Percentiles rank a stretch among this genome's conserved stretches.
Conservation (phyloP, 2,329 filamentous ascomycete species). For the Amesomyces nigricolor region DNA sequence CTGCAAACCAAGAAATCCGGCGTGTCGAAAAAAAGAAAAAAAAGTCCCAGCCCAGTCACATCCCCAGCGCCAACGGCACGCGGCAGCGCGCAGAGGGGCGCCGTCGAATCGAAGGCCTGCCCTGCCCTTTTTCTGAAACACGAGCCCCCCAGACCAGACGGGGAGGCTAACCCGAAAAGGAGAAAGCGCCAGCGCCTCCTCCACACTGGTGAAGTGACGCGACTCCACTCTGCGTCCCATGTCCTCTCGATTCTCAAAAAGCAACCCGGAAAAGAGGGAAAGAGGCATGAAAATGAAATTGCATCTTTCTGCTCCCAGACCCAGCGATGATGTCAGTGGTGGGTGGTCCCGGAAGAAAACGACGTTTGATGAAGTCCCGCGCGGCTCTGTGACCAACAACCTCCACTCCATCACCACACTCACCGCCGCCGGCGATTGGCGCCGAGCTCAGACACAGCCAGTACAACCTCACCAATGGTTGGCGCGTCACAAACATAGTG, state of each 20-base stretch:
- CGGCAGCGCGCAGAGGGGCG: neutral
- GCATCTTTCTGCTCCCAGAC: neutral
- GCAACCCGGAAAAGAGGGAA: neutral
- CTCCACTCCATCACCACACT: neutral
- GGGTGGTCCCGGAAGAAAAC: neutral
- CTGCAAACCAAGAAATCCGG: neutral
- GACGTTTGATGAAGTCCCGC: neutral
- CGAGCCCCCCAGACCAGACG: neutral
- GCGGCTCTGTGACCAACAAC: constrained; percentile 4
- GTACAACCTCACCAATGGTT: too few species aligned
- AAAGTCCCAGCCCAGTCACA: neutral
- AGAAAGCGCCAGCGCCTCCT: neutral
- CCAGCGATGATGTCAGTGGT: constrained; percentile 6
- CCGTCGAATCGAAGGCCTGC: constrained; percentile 16
- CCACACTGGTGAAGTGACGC: neutral
- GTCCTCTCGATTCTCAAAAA: neutral
- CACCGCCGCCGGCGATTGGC: neutral
- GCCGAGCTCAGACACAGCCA: neutral
- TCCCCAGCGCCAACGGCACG: neutral
- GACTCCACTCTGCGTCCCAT: neutral
- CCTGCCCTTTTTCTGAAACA: constrained; percentile 18
- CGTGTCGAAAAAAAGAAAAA: constrained; percentile 1
- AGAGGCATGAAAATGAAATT: neutral
- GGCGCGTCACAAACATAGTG: too few species aligned
- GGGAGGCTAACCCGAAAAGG: constrained; percentile 14